phyloP scores from a whole-genome alignment of 176 grass and related monocot species.

The Miscanthus lutarioriparius region DNA sequence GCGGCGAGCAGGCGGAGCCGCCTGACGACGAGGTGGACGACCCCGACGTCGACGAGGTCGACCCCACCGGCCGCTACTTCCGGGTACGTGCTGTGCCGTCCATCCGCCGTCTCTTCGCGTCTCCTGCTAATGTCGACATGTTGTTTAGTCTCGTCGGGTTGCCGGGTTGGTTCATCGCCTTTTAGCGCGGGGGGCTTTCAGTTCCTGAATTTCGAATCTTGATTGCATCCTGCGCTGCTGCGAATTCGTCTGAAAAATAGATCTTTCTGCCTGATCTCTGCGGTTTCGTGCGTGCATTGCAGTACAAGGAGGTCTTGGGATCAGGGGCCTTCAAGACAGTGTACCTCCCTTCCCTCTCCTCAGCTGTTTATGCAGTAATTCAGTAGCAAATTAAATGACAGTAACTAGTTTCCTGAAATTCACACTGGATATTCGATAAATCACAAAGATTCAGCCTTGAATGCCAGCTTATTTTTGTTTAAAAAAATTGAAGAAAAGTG shows the following conservation, averaged over 20 bases:
- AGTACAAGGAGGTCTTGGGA: slow-evolving; percentile 56
- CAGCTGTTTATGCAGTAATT: neutral
- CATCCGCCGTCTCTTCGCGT: neutral
- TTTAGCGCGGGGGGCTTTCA: neutral
- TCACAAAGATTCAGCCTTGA: neutral
- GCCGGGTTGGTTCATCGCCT: neutral
- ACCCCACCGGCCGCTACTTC: slow-evolving; percentile 55
- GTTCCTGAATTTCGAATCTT: neutral
- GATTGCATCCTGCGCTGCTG: neutral
- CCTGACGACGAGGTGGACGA: slow-evolving; percentile 40
- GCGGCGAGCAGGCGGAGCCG: slow-evolving; percentile 41
- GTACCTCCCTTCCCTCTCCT: slow-evolving; percentile 33
- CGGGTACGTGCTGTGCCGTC: neutral
- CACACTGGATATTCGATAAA: neutral
- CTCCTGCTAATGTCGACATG: neutral
- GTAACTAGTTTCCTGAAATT: neutral
- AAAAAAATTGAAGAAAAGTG: neutral
- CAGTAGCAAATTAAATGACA: neutral
- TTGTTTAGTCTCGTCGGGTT: neutral
- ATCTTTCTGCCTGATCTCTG: neutral
- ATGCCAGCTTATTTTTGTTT: neutral
- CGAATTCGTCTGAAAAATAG: neutral
- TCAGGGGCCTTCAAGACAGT: slow-evolving; percentile 59
- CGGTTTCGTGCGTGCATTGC: slow-evolving; percentile 2
- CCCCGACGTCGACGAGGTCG: slow-evolving; percentile 44